Conservation (phyloP, 2,329 filamentous ascomycete species). For the Fusarium tuaranense region DNA sequence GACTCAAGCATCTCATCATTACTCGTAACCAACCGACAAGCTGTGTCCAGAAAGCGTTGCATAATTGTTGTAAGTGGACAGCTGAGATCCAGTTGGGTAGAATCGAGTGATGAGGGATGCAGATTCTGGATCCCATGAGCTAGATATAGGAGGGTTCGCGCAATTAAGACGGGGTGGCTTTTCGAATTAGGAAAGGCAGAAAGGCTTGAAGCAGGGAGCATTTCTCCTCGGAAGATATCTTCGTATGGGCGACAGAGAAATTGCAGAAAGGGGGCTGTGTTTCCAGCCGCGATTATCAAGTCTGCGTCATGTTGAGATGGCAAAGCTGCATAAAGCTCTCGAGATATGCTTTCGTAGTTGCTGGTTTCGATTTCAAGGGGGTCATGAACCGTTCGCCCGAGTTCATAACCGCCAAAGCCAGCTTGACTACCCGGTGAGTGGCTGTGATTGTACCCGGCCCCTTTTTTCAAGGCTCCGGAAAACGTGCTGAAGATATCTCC, state of each 20-base stretch:
- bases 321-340: neutral
- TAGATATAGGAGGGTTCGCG: neutral
- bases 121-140: neutral
- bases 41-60: neutral
- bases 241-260: neutral
- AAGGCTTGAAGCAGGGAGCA: neutral
- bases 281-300: neutral
- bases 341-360: neutral
- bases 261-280: neutral
- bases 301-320: neutral
- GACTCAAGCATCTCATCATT: neutral
- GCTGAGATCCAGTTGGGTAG: neutral
- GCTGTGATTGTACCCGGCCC: neutral
- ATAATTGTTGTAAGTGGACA: neutral
- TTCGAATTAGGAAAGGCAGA: neutral
- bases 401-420: neutral
- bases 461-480: neutral
- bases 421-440: neutral
- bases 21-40: neutral
- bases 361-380: neutral
- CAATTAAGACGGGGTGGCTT: neutral
- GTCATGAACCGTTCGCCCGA: neutral
- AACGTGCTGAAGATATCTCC: neutral
- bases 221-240: neutral
- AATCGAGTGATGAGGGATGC: neutral